Conservation (phyloP, 2,329 filamentous ascomycete genomes). For the Xylariales sp. region DNA sequence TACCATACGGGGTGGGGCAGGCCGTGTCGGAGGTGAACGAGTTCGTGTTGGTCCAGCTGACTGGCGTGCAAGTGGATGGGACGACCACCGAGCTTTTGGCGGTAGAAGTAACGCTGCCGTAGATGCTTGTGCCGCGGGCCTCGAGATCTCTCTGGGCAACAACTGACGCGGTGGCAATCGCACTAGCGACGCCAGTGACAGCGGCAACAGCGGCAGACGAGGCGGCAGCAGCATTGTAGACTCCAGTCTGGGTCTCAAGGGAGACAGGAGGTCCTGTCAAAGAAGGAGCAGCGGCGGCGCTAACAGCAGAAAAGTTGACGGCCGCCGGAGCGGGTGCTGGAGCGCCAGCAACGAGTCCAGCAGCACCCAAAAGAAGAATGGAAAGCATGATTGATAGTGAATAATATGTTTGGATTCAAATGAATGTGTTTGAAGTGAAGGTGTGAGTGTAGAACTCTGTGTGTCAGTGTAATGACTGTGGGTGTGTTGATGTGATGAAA, state of each 20-base stretch:
- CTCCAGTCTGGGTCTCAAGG: not conserved
- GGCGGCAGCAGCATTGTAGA: constrained; percentile 10
- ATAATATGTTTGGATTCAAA: no score
- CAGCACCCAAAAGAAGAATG: constrained; percentile 9
- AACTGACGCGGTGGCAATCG: not conserved
- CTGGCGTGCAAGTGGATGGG: constrained; percentile 10
- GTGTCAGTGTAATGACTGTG: no score
- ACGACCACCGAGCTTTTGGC: not conserved
- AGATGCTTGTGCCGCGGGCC: constrained; percentile 3
- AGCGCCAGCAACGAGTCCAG: constrained; percentile 9
- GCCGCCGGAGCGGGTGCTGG: constrained; percentile 4
- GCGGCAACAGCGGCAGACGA: constrained; percentile 6
- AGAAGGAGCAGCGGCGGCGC: constrained; percentile 5
- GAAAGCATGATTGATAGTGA: constrained; percentile 6
- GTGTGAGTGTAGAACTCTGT: no score
- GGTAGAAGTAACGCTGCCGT: not conserved
- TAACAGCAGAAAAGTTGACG: constrained; percentile 9
- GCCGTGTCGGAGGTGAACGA: constrained; percentile 17
- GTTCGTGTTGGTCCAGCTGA: constrained; percentile 12
- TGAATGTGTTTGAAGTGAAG: no score
- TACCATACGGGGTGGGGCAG: constrained; percentile 24
- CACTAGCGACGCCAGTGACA: constrained; percentile 6
- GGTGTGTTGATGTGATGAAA: no score
- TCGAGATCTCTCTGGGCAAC: constrained; percentile 6
- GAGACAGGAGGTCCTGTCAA: constrained; percentile 3